Evolutionary conservation across 495 filamentous ascomycete genomes (phyloP).

Genomic region (Hypoxylon trugodes): DNA sequence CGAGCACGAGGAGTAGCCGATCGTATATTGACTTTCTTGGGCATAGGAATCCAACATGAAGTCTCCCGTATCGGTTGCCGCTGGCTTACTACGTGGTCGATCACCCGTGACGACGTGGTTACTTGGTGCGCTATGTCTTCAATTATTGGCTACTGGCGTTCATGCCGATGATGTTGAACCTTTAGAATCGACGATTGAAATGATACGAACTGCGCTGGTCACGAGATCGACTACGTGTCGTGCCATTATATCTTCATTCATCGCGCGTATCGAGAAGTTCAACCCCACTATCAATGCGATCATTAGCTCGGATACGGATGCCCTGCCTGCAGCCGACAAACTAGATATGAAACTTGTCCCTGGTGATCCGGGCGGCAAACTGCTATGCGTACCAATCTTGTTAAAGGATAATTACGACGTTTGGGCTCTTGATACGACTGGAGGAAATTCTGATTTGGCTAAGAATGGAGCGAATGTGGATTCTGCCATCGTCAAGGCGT

Average conservation of each 20-base stretch:
- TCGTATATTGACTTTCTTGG: neutral
- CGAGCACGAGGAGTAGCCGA: neutral
- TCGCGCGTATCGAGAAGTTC: conserved; percentile 62
- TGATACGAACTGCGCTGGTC: conserved; percentile 61
- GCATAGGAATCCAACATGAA: conserved; percentile 16
- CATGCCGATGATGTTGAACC: conserved; percentile 52
- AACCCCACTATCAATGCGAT: conserved; percentile 67
- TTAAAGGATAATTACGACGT: conserved; percentile 73
- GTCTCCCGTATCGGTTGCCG: neutral
- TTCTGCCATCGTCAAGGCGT: conserved; percentile 58
- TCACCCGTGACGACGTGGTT: conserved; percentile 11
- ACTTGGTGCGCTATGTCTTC: conserved; percentile 14
- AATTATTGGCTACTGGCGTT: neutral
- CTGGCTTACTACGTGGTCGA: conserved; percentile 19
- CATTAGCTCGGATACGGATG: conserved; percentile 61
- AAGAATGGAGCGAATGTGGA: conserved; percentile 55
- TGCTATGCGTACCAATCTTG: conserved; percentile 67
- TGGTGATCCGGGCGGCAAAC: conserved; percentile 54
- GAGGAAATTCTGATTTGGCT: conserved; percentile 57
- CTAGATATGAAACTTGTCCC: conserved; percentile 54
- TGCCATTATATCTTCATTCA: conserved; percentile 60
- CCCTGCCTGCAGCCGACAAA: conserved; percentile 56
- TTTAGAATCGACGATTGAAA: conserved; percentile 63
- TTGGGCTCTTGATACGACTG: conserved; percentile 62
- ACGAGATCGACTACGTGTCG: conserved; percentile 59